Base-by-base conservation (phyloP, 257 asterid genomes). In the Coffea eugenioides region DNA sequence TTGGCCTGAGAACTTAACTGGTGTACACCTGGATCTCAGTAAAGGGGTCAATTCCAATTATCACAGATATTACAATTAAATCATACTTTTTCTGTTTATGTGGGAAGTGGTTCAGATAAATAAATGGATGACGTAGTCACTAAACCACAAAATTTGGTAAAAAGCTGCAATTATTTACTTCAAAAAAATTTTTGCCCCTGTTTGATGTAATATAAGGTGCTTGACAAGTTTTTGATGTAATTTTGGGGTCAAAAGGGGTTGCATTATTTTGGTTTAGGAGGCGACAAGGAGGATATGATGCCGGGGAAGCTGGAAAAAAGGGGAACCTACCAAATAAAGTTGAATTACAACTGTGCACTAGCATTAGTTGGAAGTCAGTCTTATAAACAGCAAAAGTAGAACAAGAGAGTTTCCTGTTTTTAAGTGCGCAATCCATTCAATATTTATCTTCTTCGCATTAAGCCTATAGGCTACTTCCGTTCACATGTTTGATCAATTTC, bases 211-310 rank as follows among this genome's bases (percentile, higher is more conserved):
- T 23, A 31, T 31, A 67, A 67, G 46, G 34, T 15, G 46, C 71
- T 31, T 67, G 6, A 31, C 9, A 31, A 75, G 2, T 74, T 74
- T 43, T 43, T 36, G 13, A 43, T 61, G 2, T 10, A 56, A 6
- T 61, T 61, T 64, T n/a, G 14, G 70, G 74, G 71, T 75, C 79
- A 75, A 75, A 75, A 75, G 4, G 49, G 25, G 18, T 34, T 57
- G 69, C 69, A 59, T 72, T 79, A 61, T 61, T 25, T 31, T 54
- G 45, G 12, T 11, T 57, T 14, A 0, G 80, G 85, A 74, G 80
- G 83, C 0, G 84, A 79, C 83, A 85, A 65, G 36, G 88, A 85
- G 85, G 78, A 79, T 79, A 79, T 79, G 70, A 82, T 79, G 86
- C 84, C 88, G 74, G 82, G 56, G 69, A 85, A 76, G 80, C 75